phyloP scores from a whole-genome alignment of 768 basidiomycete genomes.

The Tulasnella sp. region DNA sequence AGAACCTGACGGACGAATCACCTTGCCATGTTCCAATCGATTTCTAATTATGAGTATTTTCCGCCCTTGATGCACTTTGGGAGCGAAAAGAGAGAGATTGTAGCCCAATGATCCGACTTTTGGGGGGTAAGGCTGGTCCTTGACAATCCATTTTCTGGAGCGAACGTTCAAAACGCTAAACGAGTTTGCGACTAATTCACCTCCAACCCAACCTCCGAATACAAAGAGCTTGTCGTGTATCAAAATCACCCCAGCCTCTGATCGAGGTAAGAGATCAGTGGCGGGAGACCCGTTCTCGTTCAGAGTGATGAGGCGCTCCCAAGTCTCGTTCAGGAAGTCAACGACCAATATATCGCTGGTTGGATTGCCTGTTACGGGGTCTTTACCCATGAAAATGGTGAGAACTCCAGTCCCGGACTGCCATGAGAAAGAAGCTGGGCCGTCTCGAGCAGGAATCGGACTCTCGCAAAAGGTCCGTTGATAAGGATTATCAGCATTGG shows the following conservation, averaged over 20 bases:
- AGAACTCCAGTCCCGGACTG: background rate
- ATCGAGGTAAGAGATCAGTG: background rate
- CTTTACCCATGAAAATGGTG: background rate
- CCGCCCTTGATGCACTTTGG: background rate
- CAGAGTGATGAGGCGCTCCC: background rate
- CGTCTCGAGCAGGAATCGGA: background rate
- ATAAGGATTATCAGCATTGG: background rate
- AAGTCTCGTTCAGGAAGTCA: background rate
- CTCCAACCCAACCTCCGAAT: background rate
- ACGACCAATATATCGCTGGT: background rate
- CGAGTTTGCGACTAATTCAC: background rate
- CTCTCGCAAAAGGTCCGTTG: background rate
- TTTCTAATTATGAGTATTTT: background rate
- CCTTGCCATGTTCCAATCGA: background rate
- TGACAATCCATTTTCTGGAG: background rate
- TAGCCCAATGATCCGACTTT: slow-evolving; percentile 1
- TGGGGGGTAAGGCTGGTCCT: background rate
- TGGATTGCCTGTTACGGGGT: background rate
- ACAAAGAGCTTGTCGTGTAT: background rate
- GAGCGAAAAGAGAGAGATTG: background rate
- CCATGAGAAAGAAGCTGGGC: background rate
- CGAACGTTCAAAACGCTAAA: slow-evolving; percentile 2
- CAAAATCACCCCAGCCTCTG: background rate
- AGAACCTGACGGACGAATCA: background rate
- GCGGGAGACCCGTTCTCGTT: background rate